Percentiles rank a stretch among this genome's conserved stretches.
Evolutionary conservation across 1,284 basidiomycete species (phyloP).

Genomic region (Erythrobasidium hasegawianum): DNA sequence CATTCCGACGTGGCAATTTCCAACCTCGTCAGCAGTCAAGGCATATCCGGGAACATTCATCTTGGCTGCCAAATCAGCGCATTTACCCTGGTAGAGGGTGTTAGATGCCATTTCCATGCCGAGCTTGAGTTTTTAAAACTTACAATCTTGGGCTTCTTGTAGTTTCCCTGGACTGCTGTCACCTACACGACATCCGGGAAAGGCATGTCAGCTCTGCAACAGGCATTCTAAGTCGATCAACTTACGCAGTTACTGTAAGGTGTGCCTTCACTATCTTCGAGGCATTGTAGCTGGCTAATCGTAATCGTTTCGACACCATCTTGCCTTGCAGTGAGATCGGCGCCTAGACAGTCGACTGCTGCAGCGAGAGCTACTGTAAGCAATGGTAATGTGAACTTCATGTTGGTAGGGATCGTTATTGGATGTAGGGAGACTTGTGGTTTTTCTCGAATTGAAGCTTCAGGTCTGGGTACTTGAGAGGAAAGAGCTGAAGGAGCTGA

Average conservation of each 20-base stretch:
- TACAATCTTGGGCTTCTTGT: constrained; percentile 1
- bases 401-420: too few relatives aligned
- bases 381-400: too few relatives aligned
- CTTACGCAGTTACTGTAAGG: neutral
- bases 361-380: too few relatives aligned
- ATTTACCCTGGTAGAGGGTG: neutral
- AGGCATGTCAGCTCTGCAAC: neutral
- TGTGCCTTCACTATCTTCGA: neutral
- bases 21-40: neutral
- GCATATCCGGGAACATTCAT: neutral
- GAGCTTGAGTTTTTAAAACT: neutral
- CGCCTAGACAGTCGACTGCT: too few relatives aligned
- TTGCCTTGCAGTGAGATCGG: too few relatives aligned
- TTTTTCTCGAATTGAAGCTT: too few relatives aligned
- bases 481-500: too few relatives aligned
- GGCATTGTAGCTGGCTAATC: neutral
- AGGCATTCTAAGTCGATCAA: neutral
- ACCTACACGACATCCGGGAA: neutral
- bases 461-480: too few relatives aligned
- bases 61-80: neutral
- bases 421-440: too few relatives aligned
- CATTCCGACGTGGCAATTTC: neutral
- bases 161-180: neutral
- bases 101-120: neutral
- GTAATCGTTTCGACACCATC: too few relatives aligned